Percentiles rank a stretch among this genome's conserved stretches.
Evolutionary conservation across 306 rosid species (phyloP).

Genomic region (Prosopis cineraria): DNA sequence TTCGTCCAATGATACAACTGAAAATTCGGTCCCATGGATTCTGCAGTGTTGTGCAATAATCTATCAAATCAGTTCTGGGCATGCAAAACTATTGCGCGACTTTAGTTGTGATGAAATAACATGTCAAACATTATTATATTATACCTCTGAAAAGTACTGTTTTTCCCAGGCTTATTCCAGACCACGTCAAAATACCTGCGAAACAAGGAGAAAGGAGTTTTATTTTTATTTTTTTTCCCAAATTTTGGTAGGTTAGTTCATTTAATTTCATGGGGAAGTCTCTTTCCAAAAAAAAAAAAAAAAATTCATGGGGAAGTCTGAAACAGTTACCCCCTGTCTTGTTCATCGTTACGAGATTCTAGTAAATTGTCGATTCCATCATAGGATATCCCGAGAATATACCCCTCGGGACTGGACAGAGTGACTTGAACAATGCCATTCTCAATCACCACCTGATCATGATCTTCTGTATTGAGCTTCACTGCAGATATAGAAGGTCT

Average conservation of each 20-base stretch:
- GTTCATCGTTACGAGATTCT: conserved; percentile 34
- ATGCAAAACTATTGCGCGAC: not conserved
- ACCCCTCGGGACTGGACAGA: conserved; percentile 61
- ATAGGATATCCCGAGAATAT: conserved; percentile 59
- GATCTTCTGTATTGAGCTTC: conserved; percentile 21
- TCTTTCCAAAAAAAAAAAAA: too few relatives aligned
- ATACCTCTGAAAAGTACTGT: conserved; percentile 38
- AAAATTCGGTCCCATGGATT: conserved; percentile 49
- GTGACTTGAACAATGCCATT: conserved; percentile 68
- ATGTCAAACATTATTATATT: conserved; percentile 12
- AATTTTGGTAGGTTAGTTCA: not conserved
- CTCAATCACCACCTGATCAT: conserved; percentile 45
- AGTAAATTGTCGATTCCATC: conserved; percentile 66
- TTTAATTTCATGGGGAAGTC: not conserved
- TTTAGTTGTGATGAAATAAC: not conserved
- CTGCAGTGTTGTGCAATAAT: conserved; percentile 42
- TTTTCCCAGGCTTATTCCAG: conserved; percentile 49
- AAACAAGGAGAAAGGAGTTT: conserved; percentile 9
- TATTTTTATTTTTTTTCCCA: not conserved
- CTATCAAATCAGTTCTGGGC: not conserved
- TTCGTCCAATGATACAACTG: conserved; percentile 37
- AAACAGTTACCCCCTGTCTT: conserved; percentile 66
- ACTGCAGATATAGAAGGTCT: conserved; percentile 4
- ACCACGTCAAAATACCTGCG: conserved; percentile 73
- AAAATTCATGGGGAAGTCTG: not conserved